Base-by-base conservation (phyloP, 2,329 filamentous ascomycete genomes). In the Trichoderma gracile region DNA sequence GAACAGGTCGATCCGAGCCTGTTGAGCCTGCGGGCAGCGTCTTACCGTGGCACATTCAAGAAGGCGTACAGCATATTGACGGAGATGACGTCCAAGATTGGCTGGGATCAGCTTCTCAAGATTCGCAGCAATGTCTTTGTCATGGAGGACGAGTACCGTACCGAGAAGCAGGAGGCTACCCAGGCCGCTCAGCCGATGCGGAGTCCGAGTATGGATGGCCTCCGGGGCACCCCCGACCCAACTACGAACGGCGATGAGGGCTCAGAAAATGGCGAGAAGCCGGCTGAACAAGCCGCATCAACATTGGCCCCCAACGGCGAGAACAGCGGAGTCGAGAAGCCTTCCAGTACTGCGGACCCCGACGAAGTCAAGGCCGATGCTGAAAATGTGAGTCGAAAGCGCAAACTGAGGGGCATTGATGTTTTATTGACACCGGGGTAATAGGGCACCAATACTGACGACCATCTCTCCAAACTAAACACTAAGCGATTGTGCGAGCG, bases 61-160 rank as follows among this genome's bases (percentile, higher is more conserved):
- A 92, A 97, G 74, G 95, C 95, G 1, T 99, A 99, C 78, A 89
- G 89, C 68, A 89, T 99, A 40, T 82, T 99, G 67, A 98, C 95
- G 0, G 94, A 97, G 75, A 94, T 99, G 81, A 96, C 94, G 0
- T 89, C 92, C 67, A 94, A 95, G 77, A 97, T 99, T 71, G 95
- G 95, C 45, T 99, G 95, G 95, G 95, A 99, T 71, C 92, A 97
- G 74, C 83, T 99, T 23, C 81, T 99, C 58, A 96, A 92, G 77
- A 97, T 96, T 72, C 86, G 95, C 70, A 98, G 94, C 79, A 93
- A 94, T 68, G 95, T 99, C 1, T 99, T 99, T 71, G 95, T 99
- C 55, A 99, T 99, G 95, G 95, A 99, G 76, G 95, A 99, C 73
- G 95, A 99, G 76, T 99, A 99, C 75, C 88, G 95, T 55, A 90